Conservation (phyloP, 1,139 yeast species). For the Yamadazyma triangularis region DNA sequence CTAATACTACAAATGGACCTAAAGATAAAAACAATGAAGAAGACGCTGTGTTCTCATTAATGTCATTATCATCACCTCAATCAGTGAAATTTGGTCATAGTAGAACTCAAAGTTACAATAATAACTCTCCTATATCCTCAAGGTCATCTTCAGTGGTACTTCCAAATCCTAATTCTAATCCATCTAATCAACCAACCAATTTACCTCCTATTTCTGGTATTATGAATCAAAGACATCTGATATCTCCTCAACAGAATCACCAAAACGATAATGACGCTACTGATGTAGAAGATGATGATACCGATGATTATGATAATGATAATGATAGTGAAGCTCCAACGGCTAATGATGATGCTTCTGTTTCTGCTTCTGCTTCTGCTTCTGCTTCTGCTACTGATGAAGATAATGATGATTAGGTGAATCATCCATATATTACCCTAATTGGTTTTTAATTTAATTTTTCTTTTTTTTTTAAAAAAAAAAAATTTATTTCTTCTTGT, state of each 20-base stretch:
- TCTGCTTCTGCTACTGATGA: no score
- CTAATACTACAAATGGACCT: no score
- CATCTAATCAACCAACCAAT: slow-evolving; percentile 6
- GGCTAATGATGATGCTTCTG: slow-evolving; percentile 14
- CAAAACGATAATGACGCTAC: slow-evolving; percentile 27
- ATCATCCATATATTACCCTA: no score
- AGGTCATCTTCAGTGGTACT: slow-evolving; percentile 20
- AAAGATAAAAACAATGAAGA: slow-evolving; percentile 26
- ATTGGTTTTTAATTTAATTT: no score
- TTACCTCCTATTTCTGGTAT: slow-evolving; percentile 35
- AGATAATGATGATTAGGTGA: background rate
- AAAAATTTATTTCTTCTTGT: no score
- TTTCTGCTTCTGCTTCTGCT: no score
- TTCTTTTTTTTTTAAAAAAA: no score
- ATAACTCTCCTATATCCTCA: slow-evolving; percentile 7
- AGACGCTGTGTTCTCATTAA: slow-evolving; percentile 42
- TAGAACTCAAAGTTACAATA: slow-evolving; percentile 25
- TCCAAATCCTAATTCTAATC: slow-evolving; percentile 13
- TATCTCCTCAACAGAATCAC: background rate
- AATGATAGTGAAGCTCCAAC: background rate
- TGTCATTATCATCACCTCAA: slow-evolving; percentile 44
- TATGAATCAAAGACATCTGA: slow-evolving; percentile 9
- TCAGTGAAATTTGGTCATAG: slow-evolving; percentile 28
- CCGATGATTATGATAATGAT: slow-evolving; percentile 13
- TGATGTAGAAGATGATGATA: slow-evolving; percentile 24